Evolutionary conservation across 805 yeast species (phyloP).

Genomic region (Kluyveromyces starmeri): DNA sequence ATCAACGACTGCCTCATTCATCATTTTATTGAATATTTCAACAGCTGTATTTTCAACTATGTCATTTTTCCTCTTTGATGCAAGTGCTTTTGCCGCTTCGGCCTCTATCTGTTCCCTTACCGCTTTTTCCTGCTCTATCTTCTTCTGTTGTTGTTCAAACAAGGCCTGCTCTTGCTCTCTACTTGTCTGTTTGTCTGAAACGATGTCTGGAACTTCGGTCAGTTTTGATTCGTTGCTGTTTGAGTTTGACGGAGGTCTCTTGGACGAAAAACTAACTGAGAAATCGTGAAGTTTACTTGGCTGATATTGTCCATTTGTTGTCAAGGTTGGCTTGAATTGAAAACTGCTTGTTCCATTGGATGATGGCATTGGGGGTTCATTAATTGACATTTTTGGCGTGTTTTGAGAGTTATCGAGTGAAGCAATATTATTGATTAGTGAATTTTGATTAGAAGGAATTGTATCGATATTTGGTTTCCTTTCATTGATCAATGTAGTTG

Average conservation of each 20-base stretch:
- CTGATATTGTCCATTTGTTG: no score
- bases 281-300: no score
- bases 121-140: constrained; percentile 7
- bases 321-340: no score
- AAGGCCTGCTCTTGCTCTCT: no score
- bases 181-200: no score
- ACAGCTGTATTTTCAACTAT: constrained; percentile 3
- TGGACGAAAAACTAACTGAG: no score
- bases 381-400: no score
- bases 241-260: no score
- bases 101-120: not conserved
- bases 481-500: constrained; percentile 33
- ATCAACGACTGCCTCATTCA: constrained; percentile 13
- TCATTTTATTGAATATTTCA: constrained; percentile 1
- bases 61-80: constrained; percentile 12
- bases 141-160: constrained; percentile 4
- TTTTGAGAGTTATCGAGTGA: constrained; percentile 8
- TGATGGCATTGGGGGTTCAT: no score
- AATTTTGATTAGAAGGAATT: constrained; percentile 4
- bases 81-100: constrained; percentile 3
- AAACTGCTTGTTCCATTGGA: no score
- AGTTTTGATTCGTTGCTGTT: no score
- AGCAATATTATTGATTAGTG: not conserved
- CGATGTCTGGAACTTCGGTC: no score
- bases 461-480: constrained; percentile 26